These are phyloP conservation scores for Liriodendron chinense DNA, from an alignment of 164 flowering plant species.

Conservation along the genomic window DNA sequence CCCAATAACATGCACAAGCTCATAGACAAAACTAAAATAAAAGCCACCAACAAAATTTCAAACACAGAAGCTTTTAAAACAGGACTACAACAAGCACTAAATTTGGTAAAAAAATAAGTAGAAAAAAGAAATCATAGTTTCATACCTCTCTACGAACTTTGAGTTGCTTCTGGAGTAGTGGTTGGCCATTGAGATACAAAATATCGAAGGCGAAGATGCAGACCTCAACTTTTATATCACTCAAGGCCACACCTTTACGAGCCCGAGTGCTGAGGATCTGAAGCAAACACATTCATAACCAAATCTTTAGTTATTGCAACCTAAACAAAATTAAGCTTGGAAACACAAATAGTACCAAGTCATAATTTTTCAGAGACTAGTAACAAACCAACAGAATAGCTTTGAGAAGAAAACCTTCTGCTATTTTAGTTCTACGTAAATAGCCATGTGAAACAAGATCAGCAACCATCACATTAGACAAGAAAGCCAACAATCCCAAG, in stretches of 20 bases:
- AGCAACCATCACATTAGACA: neutral
- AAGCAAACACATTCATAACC: constrained; percentile 11
- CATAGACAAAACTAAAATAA: too few species aligned
- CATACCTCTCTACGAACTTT: constrained; percentile 79
- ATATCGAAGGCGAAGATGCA: constrained; percentile 93
- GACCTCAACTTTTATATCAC: constrained; percentile 82
- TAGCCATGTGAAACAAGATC: neutral
- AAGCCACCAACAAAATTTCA: too few species aligned
- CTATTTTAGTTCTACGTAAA: neutral
- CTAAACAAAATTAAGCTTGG: neutral
- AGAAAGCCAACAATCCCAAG: too few species aligned
- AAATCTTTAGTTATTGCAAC: neutral
- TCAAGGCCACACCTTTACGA: constrained; percentile 74
- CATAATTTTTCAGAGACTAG: too few species aligned
- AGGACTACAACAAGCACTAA: neutral
- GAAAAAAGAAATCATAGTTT: neutral
- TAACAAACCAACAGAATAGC: neutral
- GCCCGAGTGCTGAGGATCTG: constrained; percentile 89
- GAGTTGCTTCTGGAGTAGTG: constrained; percentile 79
- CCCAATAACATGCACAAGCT: too few species aligned
- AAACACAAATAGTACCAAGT: neutral
- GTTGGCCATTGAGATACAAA: constrained; percentile 74
- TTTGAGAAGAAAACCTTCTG: neutral
- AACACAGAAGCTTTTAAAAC: neutral
- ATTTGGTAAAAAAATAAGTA: neutral